These are phyloP conservation scores for Rhizopogon vesiculosus DNA, from an alignment of 768 basidiomycete genomes.

Conservation along the genomic window DNA sequence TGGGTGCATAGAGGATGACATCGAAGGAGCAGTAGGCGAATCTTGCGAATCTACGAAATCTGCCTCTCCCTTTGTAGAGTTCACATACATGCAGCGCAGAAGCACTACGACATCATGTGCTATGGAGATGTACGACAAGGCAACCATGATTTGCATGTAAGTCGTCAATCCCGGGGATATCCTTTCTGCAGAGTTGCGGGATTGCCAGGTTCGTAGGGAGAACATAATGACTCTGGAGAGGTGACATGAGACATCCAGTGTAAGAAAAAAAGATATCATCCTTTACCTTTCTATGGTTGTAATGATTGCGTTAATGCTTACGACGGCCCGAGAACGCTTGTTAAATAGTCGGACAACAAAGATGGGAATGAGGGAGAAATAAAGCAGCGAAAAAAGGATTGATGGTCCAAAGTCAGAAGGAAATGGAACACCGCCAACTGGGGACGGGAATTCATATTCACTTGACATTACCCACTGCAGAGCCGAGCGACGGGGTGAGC, in stretches of 20 bases:
- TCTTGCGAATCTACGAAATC: slow-evolving; percentile 17
- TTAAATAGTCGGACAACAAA: slow-evolving; percentile 29
- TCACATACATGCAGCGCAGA: slow-evolving; percentile 34
- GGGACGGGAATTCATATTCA: slow-evolving; percentile 32
- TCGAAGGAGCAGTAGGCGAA: slow-evolving; percentile 14
- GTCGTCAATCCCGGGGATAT: slow-evolving; percentile 7
- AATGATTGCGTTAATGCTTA: slow-evolving; percentile 28
- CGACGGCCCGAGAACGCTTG: slow-evolving; percentile 29
- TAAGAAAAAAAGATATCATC: background rate
- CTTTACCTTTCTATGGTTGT: slow-evolving; percentile 36
- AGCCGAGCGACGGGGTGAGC: background rate
- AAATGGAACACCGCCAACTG: slow-evolving; percentile 38
- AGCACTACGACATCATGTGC: slow-evolving; percentile 31
- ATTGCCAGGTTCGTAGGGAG: slow-evolving; percentile 15
- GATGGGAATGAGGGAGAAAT: slow-evolving; percentile 33
- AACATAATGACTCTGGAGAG: slow-evolving; percentile 13
- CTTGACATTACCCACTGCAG: slow-evolving; percentile 4
- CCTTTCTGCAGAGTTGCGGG: slow-evolving; percentile 10
- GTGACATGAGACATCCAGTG: background rate
- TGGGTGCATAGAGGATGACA: slow-evolving; percentile 10
- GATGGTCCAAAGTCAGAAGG: slow-evolving; percentile 38
- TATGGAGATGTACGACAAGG: slow-evolving; percentile 27
- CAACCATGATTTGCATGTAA: slow-evolving; percentile 16
- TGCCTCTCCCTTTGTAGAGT: slow-evolving; percentile 30
- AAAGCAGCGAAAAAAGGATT: slow-evolving; percentile 35